phyloP scores from a whole-genome alignment of 2,329 filamentous ascomycete species.

The Aureobasidium sp. region DNA sequence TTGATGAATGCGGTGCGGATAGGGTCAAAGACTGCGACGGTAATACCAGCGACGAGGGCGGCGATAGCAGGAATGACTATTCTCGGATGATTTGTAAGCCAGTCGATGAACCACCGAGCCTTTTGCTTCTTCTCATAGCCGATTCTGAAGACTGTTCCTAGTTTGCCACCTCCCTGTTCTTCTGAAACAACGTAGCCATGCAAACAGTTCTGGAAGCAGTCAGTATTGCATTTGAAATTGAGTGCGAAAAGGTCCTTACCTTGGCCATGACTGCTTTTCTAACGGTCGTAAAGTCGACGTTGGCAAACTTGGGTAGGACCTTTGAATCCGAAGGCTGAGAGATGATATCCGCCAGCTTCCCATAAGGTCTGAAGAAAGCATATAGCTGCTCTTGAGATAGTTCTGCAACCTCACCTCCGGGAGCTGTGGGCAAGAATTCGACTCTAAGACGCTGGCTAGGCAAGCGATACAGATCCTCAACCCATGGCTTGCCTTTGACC shows the following conservation, averaged over 20 bases:
- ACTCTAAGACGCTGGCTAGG: slow-evolving; percentile 70
- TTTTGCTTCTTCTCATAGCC: slow-evolving; percentile 78
- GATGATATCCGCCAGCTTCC: slow-evolving; percentile 80
- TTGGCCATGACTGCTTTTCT: slow-evolving; percentile 79
- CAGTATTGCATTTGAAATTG: neutral
- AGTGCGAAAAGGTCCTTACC: neutral
- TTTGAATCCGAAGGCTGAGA: slow-evolving; percentile 83
- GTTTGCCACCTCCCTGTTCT: slow-evolving; percentile 62
- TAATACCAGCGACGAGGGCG: slow-evolving; percentile 72
- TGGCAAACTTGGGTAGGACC: slow-evolving; percentile 69
- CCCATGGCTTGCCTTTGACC: slow-evolving; percentile 82
- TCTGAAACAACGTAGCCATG: slow-evolving; percentile 73
- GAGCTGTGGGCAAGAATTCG: slow-evolving; percentile 70
- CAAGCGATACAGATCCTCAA: slow-evolving; percentile 82
- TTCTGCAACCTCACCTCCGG: slow-evolving; percentile 67
- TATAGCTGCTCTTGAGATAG: slow-evolving; percentile 83
- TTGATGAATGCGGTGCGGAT: slow-evolving; percentile 91
- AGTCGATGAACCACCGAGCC: slow-evolving; percentile 74
- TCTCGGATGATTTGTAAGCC: slow-evolving; percentile 76
- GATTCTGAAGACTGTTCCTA: slow-evolving; percentile 69
- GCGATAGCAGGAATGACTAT: slow-evolving; percentile 80
- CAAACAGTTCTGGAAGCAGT: slow-evolving; percentile 60
- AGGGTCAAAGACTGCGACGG: slow-evolving; percentile 86
- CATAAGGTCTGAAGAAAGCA: slow-evolving; percentile 79
- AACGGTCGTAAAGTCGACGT: slow-evolving; percentile 66